Evolutionary conservation across 2,329 filamentous ascomycete species (phyloP).

Genomic region (Calycina herbarum): DNA sequence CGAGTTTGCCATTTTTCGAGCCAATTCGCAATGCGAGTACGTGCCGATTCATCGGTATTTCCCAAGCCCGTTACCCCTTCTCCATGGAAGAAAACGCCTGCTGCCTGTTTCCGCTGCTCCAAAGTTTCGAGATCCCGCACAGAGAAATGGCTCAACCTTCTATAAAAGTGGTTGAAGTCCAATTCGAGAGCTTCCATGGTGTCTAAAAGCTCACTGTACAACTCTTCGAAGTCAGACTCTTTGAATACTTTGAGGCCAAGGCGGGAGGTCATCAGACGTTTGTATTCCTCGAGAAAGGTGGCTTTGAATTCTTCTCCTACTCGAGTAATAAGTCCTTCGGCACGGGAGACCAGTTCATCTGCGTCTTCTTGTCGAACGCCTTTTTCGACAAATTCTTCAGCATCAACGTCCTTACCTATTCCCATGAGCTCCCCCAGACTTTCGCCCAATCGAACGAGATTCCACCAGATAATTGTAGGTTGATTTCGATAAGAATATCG

Average conservation of each 20-base stretch:
- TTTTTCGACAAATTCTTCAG: constrained; percentile 66
- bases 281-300: constrained; percentile 88
- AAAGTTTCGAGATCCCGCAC: constrained; percentile 64
- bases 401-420: constrained; percentile 70
- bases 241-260: constrained; percentile 72
- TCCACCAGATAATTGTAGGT: constrained; percentile 98
- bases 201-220: constrained; percentile 83
- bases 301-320: constrained; percentile 85
- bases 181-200: constrained; percentile 78
- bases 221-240: constrained; percentile 72
- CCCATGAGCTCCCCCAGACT: constrained; percentile 86
- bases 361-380: constrained; percentile 71
- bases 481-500: constrained; percentile 94
- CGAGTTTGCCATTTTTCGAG: constrained; percentile 74
- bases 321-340: constrained; percentile 79
- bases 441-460: constrained; percentile 88
- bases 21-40: constrained; percentile 73
- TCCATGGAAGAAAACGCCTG: constrained; percentile 75
- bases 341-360: constrained; percentile 70
- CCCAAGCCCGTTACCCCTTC: constrained; percentile 63
- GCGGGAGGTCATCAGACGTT: constrained; percentile 75
- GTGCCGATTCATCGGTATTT: constrained; percentile 62
- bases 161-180: constrained; percentile 94
- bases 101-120: constrained; percentile 61
- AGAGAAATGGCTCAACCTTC: constrained; percentile 67